Evolutionary conservation across 257 asterid genomes (phyloP).

Genomic region (Verbena officinalis): DNA sequence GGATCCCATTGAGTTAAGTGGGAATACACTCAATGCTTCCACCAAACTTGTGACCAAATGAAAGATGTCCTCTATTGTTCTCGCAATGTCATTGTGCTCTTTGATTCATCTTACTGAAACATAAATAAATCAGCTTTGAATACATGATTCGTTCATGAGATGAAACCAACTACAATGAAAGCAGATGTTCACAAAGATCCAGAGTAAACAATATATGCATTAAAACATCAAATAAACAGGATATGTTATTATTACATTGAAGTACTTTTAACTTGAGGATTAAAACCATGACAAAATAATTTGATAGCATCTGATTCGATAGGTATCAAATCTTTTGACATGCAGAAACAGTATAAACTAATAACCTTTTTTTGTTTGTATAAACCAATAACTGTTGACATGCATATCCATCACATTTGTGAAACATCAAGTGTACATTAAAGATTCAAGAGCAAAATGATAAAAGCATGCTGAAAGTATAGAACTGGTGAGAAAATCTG

Average conservation of each 20-base stretch:
- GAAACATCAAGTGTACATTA: too few species aligned
- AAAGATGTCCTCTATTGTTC: conserved; percentile 5
- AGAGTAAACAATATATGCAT: neutral
- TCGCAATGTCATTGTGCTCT: conserved; percentile 20
- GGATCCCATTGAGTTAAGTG: conserved; percentile 43
- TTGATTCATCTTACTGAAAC: conserved; percentile 24
- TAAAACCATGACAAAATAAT: conserved; percentile 1
- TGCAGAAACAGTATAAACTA: neutral
- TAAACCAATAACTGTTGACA: too few species aligned
- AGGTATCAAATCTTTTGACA: conserved; percentile 1
- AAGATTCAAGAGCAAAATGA: too few species aligned
- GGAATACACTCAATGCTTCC: conserved; percentile 23
- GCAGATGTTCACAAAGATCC: neutral
- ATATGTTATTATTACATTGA: neutral
- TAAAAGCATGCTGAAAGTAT: too few species aligned
- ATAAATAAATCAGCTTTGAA: neutral
- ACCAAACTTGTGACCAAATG: conserved; percentile 21
- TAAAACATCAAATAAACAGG: conserved; percentile 12
- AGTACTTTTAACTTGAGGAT: neutral
- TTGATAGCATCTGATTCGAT: conserved; percentile 11
- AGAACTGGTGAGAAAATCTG: too few species aligned
- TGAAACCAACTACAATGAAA: conserved; percentile 24
- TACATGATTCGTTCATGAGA: conserved; percentile 11
- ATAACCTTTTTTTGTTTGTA: too few species aligned
- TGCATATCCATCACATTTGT: too few species aligned